Base-by-base conservation (phyloP, 2,329 filamentous ascomycete species). In the Neurospora crassa region DNA sequence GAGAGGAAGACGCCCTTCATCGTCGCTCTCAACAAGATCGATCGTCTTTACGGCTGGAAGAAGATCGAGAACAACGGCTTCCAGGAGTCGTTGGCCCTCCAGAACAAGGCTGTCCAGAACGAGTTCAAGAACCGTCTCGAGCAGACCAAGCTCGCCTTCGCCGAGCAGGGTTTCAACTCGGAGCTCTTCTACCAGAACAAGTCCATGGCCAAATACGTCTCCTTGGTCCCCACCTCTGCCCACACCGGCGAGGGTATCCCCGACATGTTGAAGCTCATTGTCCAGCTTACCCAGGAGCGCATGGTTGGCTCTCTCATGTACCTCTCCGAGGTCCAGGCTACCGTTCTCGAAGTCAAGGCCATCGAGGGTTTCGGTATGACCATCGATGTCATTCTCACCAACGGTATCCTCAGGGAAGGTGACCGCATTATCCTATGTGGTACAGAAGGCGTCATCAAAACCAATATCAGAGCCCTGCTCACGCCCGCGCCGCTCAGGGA, bases 191-290 rank as follows among this genome's bases (percentile, higher is more conserved):
- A 92, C 84, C 92, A 98, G 84, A 99, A 99, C 86, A 97, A 97
- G 86, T 96, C 92, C 74, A 95, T 98, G 93, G 90, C 94, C 73
- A 92, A 91, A 80, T 92, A 90, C 78, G 96, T 99, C 72, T 99
- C 96, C n/a, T 87, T 99, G 72, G 93, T 97, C 69, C 96, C 96
- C 53, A 99, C 96, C 4, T 98, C 96, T 3, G 96, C 96, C 18
- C 93, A 97, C 82, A 98, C 96, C n/a, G 96, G 96, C 77, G 96
- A 99, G 84, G 96, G 96, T 89, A 95, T 99, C 76, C 96, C 96
- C 34, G 96, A 99, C 81, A 95, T 99, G 94, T 85, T 99, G 78
- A 99, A 97, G 88, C 90, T 99, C 73, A 92, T 99, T 76, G 84
- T 96, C 68, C 90, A 92, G 77, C 87, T 99, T 72, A 97, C 94